These are phyloP conservation scores for Cordyceps pruinosa DNA, from an alignment of 2,329 filamentous ascomycete genomes.

Conservation along the genomic window DNA sequence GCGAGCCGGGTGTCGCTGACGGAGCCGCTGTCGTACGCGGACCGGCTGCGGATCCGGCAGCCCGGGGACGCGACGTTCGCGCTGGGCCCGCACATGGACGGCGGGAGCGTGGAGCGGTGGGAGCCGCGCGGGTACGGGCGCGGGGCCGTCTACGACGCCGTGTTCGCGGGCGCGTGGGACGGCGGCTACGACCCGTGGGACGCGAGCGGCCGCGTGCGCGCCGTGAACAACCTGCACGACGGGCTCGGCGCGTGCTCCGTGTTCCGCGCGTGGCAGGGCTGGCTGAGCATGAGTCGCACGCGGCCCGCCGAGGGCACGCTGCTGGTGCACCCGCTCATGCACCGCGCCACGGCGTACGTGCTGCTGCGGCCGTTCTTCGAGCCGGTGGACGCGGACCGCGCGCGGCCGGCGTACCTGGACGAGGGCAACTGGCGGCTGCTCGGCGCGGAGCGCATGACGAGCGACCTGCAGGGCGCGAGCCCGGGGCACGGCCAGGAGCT, in stretches of 20 bases:
- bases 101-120: constrained; percentile 70
- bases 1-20: constrained; percentile 40
- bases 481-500: constrained; percentile 67
- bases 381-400: constrained; percentile 20
- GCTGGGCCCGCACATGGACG: constrained; percentile 66
- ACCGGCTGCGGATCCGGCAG: constrained; percentile 63
- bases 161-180: constrained; percentile 76
- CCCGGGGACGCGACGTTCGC: constrained; percentile 66
- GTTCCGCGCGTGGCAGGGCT: constrained; percentile 86
- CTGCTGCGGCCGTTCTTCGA: constrained; percentile 81
- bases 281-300: constrained; percentile 72
- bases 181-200: constrained; percentile 77
- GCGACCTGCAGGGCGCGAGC: constrained; percentile 63
- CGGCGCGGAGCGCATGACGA: constrained; percentile 37
- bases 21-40: constrained; percentile 61
- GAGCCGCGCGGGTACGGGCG: constrained; percentile 60
- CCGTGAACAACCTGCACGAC: constrained; percentile 68
- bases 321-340: constrained; percentile 71
- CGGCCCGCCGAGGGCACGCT: constrained; percentile 72
- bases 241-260: constrained; percentile 76
- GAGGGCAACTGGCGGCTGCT: constrained; percentile 55
- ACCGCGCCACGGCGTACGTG: constrained; percentile 69
- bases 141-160: constrained; percentile 62
- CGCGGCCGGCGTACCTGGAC: constrained; percentile 35
- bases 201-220: constrained; percentile 58